phyloP scores from a whole-genome alignment of 495 filamentous ascomycete genomes.

The Zalerion maritima region DNA sequence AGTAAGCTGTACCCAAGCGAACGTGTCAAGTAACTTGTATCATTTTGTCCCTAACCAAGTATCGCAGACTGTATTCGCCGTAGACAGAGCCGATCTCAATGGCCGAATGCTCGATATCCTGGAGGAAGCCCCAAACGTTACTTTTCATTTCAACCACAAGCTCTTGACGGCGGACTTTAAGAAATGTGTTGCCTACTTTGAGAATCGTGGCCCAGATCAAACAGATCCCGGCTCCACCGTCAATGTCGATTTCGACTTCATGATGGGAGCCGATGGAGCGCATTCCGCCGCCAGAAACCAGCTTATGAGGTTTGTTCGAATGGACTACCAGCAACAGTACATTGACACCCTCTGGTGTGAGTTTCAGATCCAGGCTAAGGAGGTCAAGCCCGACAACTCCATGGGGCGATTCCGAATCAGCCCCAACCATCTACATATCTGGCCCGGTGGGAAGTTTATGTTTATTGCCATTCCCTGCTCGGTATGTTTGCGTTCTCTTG shows the following conservation, averaged over 20 bases:
- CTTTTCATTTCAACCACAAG: constrained; percentile 81
- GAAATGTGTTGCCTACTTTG: constrained; percentile 73
- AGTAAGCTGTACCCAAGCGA: too few relatives aligned
- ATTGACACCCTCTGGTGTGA: constrained; percentile 98
- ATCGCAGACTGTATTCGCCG: constrained; percentile 31
- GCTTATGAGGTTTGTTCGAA: constrained; percentile 80
- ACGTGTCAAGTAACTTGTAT: not conserved
- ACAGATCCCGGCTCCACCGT: constrained; percentile 32
- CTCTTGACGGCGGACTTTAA: constrained; percentile 76
- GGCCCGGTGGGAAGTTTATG: constrained; percentile 86
- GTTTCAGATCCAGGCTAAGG: constrained; percentile 53
- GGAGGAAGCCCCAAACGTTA: constrained; percentile 71
- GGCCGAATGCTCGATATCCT: constrained; percentile 74
- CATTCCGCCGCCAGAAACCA: constrained; percentile 82
- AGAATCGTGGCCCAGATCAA: constrained; percentile 31
- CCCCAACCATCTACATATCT: constrained; percentile 91
- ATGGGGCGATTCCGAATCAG: constrained; percentile 59
- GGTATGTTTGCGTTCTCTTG: constrained; percentile 18
- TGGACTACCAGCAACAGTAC: constrained; percentile 89
- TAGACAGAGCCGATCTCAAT: constrained; percentile 72
- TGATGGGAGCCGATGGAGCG: constrained; percentile 93
- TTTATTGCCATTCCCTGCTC: constrained; percentile 90
- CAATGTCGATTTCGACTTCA: constrained; percentile 70
- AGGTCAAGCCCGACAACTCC: constrained; percentile 16
- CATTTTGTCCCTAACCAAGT: constrained; percentile 4